Evolutionary conservation across 345 rosid genomes (phyloP), one percentile per base, ranked within the genome.

Genomic region (Corchorus olitorius): DNA sequence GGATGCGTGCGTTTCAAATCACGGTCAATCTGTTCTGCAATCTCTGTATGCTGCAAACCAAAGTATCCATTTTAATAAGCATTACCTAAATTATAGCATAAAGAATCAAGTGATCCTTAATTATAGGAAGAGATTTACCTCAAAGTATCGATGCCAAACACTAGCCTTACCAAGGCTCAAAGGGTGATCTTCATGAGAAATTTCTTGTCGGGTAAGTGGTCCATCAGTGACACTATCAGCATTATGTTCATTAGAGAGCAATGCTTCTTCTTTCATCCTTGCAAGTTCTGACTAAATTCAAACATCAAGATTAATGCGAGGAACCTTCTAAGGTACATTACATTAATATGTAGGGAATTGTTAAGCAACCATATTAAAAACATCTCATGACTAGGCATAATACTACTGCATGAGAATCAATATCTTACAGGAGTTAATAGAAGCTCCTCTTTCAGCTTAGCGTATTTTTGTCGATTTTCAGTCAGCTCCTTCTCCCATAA

Each of bases 171-270:
- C 90, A 50, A 79, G 83, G 76, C 92, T 88, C 76, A 91, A 76
- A 17, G 96, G 96, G 77, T 91, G 96, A 84, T 91, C 96, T 76
- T 87, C 96, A 22, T 82, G 86, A 76, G 95, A 88, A 62, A 91
- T 86, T 82, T 77, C 75, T 34, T 77, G 92, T 35, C 93, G 77
- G 76, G 71, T 83, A 45, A 91, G 92, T 11, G 81, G 93, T 58
- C 93, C 96, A 75, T 84, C 87, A 39, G 56, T 61, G 37, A 76
- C 87, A 79, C 12, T 65, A 65, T 81, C 85, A 16, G 74, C 70
- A 80, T 67, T 83, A 39, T 48, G 76, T 74, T 86, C 81, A 43
- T 34, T 68, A 64, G 83, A 68, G 63, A 64, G 72, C 52, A 65
- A 41, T 50, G 71, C 82, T 83, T 71, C 86, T 39, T 27, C 78